A percentile compares a stretch with the other conserved stretches of the same genome.
These are phyloP conservation scores for Saposhnikovia divaricata DNA, from an alignment of 129 eudicot genomes.

Conservation along the genomic window DNA sequence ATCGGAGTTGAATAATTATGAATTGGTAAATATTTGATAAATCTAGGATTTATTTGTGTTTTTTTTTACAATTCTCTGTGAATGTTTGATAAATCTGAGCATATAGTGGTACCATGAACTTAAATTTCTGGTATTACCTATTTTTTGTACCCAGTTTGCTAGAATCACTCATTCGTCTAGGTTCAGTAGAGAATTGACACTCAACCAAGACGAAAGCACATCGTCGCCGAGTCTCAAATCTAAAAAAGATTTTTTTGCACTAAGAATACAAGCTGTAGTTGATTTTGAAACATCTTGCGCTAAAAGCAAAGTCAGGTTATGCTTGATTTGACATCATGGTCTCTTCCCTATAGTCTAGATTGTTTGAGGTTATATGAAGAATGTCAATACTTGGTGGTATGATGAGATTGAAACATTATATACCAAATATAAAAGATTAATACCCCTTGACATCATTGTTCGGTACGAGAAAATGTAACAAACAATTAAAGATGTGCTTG, in stretches of 20 bases:
- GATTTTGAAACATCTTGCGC: background rate
- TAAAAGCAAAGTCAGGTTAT: background rate
- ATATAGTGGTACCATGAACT: background rate
- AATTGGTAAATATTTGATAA: background rate
- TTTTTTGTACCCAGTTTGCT: background rate
- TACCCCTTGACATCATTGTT: no score
- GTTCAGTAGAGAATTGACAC: background rate
- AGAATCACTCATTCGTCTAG: background rate
- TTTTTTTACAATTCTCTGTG: background rate
- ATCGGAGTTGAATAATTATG: background rate
- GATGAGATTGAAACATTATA: background rate
- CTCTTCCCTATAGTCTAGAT: background rate
- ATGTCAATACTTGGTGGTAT: background rate
- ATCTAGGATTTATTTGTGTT: background rate
- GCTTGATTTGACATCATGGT: background rate
- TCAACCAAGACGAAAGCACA: background rate
- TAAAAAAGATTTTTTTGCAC: background rate
- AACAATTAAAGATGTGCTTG: background rate
- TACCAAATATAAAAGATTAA: background rate
- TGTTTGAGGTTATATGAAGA: background rate
- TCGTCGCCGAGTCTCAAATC: background rate
- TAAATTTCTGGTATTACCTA: no score
- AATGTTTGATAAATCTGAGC: background rate
- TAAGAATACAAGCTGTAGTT: background rate
- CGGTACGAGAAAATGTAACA: background rate